Evolutionary conservation across 192 early-diverging fungal genomes (phyloP), one percentile per base, ranked within the genome.

Genomic region (Podochytrium sp.): DNA sequence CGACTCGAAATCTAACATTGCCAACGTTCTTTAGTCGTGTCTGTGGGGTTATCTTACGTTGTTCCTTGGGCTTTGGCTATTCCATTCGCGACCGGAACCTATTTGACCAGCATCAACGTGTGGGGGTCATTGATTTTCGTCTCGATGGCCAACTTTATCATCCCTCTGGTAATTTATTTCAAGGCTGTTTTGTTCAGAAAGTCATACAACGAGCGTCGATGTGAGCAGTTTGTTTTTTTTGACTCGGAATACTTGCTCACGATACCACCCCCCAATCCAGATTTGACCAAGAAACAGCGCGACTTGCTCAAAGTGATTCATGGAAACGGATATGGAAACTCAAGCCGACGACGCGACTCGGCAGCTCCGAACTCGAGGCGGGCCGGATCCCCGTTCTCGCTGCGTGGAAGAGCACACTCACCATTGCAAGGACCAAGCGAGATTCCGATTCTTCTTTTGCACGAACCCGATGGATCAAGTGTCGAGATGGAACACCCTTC

Each of bases 121-220:
- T 84, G 83, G 83, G 72, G 71, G 5, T 65, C 73, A 5, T 59
- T 84, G 33, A 47, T 84, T 18, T 84, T 84, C 51, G 82, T 84
- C 16, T 80, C 80, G 6, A 39, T 57, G 16, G 80, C 83, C 23
- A 84, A 84, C 49, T 84, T 83, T 64, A 75, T 84, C 25, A 69
- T 84, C 27, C 83, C 83, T 3, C 53, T 84, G 7, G 32, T 84
- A 20, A 84, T 84, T n/a, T 84, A 83, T 69, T 63, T 84, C 42
- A 63, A 78, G 40, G 84, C 83, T 38, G 14, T 82, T 23, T 40
- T 42, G 39, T 84, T 84, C 56, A 40, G 83, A 52, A 76, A 74
- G 51, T 20, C 74, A 7, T 81, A 81, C 41, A 82, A 82, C 64
- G 62, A 63, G 50, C 67, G 51, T 12, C 47, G 76, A 67, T 51